Evolutionary conservation across 2,329 filamentous ascomycete species (phyloP), one percentile per base, ranked within the genome.

Genomic region (Neophaeococcomyces mojaviensis): DNA sequence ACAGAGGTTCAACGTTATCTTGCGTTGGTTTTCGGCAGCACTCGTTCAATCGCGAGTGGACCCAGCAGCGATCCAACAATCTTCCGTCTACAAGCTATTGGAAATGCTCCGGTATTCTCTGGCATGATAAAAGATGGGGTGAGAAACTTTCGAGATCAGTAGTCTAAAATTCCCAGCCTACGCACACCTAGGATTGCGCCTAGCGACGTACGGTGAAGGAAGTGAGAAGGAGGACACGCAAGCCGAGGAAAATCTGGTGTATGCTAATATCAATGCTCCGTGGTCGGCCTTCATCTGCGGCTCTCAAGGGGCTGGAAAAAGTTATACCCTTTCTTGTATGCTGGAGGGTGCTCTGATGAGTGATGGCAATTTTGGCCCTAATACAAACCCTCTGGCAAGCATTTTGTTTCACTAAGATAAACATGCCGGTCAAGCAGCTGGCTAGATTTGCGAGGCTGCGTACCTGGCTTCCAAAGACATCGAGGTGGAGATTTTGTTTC

Each of bases 351-450:
- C 57, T 1, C 58, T 69, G 1, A 41, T 67, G 4, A 1, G 44
- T 2, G 48, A 55, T 79, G 0, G 77, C 79, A 44, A 74, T 78
- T 52, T 81, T 74, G 50, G 74, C 75, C 59, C 60, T 0, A 64
- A 81, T 1, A 67, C 69, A 0, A 64, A 64, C 0, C 78, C 79
- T 0, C 62, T 84, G 0, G 76, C 78, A 0, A 79, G 76, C 0
- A 62, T 85, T 0, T 73, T 85, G 0, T 84, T 85, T 39, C 79
- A 84, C 50, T 84, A 81, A 48, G 78, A 82, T 51, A 71, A 69
- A 0, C 78, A 76, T 49, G 67, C 69, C 9, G 74, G 69, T 0
- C n/a, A 24, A 26, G 39, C 36, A 15, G 49, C 46, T 34, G 62
- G 59, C 0, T 64, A 68, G 44, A 50, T 66, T 0, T 79, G 77